Evolutionary conservation across 257 asterid species (phyloP).

Genomic region (Solanum megistacrolobum): DNA sequence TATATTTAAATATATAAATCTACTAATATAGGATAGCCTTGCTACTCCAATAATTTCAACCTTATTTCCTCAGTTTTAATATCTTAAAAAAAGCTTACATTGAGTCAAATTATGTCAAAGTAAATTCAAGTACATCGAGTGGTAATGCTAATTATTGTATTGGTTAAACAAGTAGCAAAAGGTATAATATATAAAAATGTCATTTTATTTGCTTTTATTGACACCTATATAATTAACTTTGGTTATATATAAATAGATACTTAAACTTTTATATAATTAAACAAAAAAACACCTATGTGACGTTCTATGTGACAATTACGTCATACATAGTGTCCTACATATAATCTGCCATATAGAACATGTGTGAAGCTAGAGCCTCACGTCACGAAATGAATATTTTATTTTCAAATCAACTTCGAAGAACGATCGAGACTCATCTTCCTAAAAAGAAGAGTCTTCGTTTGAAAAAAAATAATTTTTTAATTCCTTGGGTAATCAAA

Average conservation of each 20-base stretch:
- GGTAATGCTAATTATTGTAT: not conserved
- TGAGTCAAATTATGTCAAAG: not conserved
- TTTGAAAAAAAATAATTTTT: too few relatives aligned
- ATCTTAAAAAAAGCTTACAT: not conserved
- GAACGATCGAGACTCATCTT: not conserved
- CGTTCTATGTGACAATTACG: not conserved
- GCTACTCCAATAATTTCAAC: not conserved
- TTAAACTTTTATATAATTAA: not conserved
- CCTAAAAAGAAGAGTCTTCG: not conserved
- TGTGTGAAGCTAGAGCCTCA: not conserved
- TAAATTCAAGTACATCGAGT: not conserved
- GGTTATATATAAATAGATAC: not conserved
- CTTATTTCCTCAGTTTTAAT: not conserved
- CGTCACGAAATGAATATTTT: not conserved
- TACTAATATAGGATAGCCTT: not conserved
- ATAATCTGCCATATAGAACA: not conserved
- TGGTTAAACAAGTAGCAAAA: not conserved
- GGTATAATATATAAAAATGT: not conserved
- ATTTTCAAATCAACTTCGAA: too few relatives aligned
- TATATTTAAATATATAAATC: not conserved
- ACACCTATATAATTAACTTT: not conserved
- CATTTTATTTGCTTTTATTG: too few relatives aligned
- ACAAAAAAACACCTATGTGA: fast-evolving
- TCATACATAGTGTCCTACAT: not conserved
- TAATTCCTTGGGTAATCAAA: too few relatives aligned